These are phyloP conservation scores for Scorias spongiosa DNA, from an alignment of 2,329 filamentous ascomycete genomes.

Conservation along the genomic window DNA sequence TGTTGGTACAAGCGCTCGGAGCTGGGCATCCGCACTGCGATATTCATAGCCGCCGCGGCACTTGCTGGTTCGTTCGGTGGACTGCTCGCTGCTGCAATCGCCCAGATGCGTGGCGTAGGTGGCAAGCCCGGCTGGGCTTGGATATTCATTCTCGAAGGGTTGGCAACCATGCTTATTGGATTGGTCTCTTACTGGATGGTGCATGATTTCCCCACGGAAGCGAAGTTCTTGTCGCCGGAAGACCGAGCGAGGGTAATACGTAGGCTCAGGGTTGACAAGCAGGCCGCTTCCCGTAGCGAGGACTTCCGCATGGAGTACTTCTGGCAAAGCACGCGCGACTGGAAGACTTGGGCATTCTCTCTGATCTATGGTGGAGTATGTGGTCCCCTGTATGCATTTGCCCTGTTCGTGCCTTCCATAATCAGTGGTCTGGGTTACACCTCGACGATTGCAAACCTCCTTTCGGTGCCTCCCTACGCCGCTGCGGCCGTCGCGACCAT, in stretches of 20 bases:
- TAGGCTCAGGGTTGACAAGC: conserved; percentile 55
- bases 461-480: conserved; percentile 63
- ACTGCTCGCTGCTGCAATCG: conserved; percentile 56
- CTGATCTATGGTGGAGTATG: conserved; percentile 65
- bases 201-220: conserved; percentile 66
- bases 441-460: conserved; percentile 50
- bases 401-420: conserved; percentile 66
- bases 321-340: conserved; percentile 55
- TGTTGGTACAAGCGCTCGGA: conserved; percentile 74
- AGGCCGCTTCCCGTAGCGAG: conserved; percentile 60
- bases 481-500: conserved; percentile 56
- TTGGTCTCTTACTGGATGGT: conserved; percentile 61
- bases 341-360: conserved; percentile 67
- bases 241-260: conserved; percentile 60
- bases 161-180: conserved; percentile 54
- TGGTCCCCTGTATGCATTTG: conserved; percentile 60
- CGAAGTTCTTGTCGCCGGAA: conserved; percentile 50
- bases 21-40: conserved; percentile 63
- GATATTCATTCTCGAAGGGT: conserved; percentile 38
- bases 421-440: conserved; percentile 44
- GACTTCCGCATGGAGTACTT: conserved; percentile 59
- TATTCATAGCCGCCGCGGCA: conserved; percentile 74
- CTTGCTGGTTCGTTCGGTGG: conserved; percentile 66
- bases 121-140: conserved; percentile 24
- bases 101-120: conserved; percentile 50